These are phyloP conservation scores for Alternaria triticina DNA, from an alignment of 2,329 filamentous ascomycete genomes.

Conservation along the genomic window DNA sequence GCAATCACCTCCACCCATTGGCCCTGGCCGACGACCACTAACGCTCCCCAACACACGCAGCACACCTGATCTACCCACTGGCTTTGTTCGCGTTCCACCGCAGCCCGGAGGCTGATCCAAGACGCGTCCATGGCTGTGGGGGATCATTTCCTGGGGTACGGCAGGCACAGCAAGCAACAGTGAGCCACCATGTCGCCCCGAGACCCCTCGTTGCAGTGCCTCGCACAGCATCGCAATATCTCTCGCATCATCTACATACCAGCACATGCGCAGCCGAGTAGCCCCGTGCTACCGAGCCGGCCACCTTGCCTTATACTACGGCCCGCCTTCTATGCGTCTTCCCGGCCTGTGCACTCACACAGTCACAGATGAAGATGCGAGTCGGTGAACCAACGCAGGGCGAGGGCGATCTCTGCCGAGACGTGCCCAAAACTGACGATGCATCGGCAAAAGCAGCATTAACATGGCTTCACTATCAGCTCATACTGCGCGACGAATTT, in stretches of 20 bases:
- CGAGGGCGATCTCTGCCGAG: constrained; percentile 14
- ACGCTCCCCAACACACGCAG: constrained; percentile 4
- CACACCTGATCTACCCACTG: constrained; percentile 19
- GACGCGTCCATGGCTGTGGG: constrained; percentile 21
- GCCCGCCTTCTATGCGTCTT: constrained; percentile 29
- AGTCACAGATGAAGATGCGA: constrained; percentile 19
- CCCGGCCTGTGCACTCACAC: constrained; percentile 11
- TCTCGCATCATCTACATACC: constrained; percentile 14
- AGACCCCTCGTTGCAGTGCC: constrained; percentile 6
- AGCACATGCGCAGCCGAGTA: constrained; percentile 1
- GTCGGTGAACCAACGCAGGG: constrained; percentile 22
- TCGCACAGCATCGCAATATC: constrained; percentile 23
- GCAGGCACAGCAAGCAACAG: constrained; percentile 22
- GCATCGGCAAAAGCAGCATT: constrained; percentile 11
- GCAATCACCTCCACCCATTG: constrained; percentile 13
- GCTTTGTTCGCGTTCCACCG: constrained; percentile 27
- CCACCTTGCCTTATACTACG: constrained; percentile 17
- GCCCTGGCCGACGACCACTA: constrained; percentile 25
- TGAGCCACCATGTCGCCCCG: constrained; percentile 11
- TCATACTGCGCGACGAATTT: constrained; percentile 16
- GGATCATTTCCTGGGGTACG: constrained; percentile 30
- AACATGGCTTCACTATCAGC: constrained; percentile 5
- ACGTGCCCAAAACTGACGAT: constrained; percentile 10
- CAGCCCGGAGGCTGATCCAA: constrained; percentile 19
- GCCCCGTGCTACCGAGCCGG: constrained; percentile 16